These are phyloP conservation scores for Westerdykella sp. DNA, from an alignment of 2,329 filamentous ascomycete species.

Conservation along the genomic window DNA sequence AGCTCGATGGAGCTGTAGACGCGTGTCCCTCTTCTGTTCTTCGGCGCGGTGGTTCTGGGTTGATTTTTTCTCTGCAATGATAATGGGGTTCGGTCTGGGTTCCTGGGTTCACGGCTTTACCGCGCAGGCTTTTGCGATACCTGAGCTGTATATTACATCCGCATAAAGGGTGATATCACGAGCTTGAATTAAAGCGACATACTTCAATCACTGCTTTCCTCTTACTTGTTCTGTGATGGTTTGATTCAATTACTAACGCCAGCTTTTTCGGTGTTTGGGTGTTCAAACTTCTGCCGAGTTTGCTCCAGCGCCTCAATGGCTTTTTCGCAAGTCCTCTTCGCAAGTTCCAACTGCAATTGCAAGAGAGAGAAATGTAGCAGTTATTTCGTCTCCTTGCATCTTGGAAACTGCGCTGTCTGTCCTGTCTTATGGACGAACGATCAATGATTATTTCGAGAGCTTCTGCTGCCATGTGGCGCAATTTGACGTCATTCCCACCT, in stretches of 20 bases:
- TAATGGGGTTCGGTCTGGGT: slow-evolving; percentile 65
- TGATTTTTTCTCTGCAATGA: slow-evolving; percentile 63
- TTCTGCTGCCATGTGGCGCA: too few species aligned
- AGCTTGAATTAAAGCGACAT: slow-evolving; percentile 34
- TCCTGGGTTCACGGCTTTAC: slow-evolving; percentile 50
- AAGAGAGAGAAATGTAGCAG: too few species aligned
- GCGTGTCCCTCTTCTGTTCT: slow-evolving; percentile 27
- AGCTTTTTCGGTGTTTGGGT: not conserved
- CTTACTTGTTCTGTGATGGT: too few species aligned
- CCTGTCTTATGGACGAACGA: too few species aligned
- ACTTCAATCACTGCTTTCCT: slow-evolving; percentile 13
- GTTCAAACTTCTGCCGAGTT: not conserved
- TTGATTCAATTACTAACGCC: too few species aligned
- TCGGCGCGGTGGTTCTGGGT: slow-evolving; percentile 45
- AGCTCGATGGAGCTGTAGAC: slow-evolving; percentile 85
- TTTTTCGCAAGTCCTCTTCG: too few species aligned
- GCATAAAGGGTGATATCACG: slow-evolving; percentile 45
- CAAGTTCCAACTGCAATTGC: too few species aligned
- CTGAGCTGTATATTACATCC: slow-evolving; percentile 59
- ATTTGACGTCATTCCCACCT: too few species aligned
- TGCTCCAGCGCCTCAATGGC: not conserved
- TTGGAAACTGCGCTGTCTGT: too few species aligned
- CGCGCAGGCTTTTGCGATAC: slow-evolving; percentile 42
- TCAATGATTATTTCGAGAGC: too few species aligned
- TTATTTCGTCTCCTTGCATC: too few species aligned